These are phyloP conservation scores for Scedosporium minutisporum DNA, from an alignment of 2,329 filamentous ascomycete species.

Conservation along the genomic window DNA sequence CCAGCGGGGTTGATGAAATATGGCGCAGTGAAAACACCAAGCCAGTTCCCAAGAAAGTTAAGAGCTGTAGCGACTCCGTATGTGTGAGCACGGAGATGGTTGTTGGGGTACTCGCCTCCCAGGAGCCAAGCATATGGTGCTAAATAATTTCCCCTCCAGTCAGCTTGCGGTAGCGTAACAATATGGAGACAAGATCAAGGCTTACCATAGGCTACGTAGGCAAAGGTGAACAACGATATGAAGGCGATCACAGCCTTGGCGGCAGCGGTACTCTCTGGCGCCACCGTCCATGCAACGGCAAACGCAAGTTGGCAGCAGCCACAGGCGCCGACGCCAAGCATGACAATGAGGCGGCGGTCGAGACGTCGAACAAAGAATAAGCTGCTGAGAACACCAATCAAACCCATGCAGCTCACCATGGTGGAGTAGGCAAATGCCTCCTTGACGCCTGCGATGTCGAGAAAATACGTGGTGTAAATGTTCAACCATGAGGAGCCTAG, in stretches of 20 bases:
- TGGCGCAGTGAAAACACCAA: constrained; percentile 27
- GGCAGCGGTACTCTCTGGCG: constrained; percentile 14
- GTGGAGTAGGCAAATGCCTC: constrained; percentile 23
- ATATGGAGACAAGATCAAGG: not conserved
- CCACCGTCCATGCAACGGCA: constrained; percentile 21
- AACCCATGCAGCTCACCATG: constrained; percentile 23
- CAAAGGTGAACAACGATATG: constrained; percentile 22
- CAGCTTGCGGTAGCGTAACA: not conserved
- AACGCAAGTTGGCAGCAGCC: constrained; percentile 22
- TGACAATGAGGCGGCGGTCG: constrained; percentile 21
- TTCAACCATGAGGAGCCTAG: constrained; percentile 21
- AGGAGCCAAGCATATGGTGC: constrained; percentile 29
- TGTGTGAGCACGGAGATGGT: constrained; percentile 27
- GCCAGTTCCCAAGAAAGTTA: constrained; percentile 30
- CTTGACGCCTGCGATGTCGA: constrained; percentile 20
- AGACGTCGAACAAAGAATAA: constrained; percentile 19
- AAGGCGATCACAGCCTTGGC: constrained; percentile 21
- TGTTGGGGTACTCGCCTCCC: constrained; percentile 28
- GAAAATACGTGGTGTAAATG: constrained; percentile 23
- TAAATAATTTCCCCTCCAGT: constrained; percentile 6
- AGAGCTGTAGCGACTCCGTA: constrained; percentile 27
- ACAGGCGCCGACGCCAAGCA: constrained; percentile 20
- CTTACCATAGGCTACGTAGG: constrained; percentile 23
- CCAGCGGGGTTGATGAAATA: constrained; percentile 32
- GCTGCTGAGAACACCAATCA: constrained; percentile 21